A percentile compares a stretch with the other conserved stretches of the same genome.
phyloP scores from a whole-genome alignment of 176 grass and related monocot species.

The Bromus sterilis region DNA sequence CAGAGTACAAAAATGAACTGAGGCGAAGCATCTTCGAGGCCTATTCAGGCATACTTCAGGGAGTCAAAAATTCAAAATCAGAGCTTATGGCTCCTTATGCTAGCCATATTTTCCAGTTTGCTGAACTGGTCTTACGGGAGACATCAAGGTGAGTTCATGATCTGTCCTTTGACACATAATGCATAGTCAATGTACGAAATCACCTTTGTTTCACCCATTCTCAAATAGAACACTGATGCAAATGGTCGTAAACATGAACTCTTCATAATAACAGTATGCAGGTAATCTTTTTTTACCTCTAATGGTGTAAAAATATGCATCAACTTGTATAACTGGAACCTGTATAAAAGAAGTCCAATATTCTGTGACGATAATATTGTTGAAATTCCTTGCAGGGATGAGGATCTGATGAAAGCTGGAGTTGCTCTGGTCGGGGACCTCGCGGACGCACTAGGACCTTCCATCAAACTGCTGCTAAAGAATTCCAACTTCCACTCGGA shows the following conservation, averaged over 20 bases:
- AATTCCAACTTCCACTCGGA: slow-evolving; percentile 46
- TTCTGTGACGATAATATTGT: not conserved
- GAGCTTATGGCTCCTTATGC: slow-evolving; percentile 62
- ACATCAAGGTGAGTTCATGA: slow-evolving; percentile 37
- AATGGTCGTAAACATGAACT: not conserved
- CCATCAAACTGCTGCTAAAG: slow-evolving; percentile 46
- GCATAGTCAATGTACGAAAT: not conserved
- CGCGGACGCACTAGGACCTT: slow-evolving; percentile 45
- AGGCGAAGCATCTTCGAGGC: slow-evolving; percentile 64
- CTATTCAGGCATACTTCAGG: slow-evolving; percentile 68
- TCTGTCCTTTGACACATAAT: not conserved
- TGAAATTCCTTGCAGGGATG: slow-evolving; percentile 34
- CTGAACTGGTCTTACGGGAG: slow-evolving; percentile 49
- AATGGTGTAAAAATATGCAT: not conserved
- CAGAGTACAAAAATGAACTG: slow-evolving; percentile 56
- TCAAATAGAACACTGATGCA: not conserved
- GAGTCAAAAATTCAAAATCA: slow-evolving; percentile 57
- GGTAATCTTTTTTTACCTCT: not conserved
- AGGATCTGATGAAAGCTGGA: slow-evolving; percentile 53
- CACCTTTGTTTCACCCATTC: not conserved
- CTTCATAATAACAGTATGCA: not conserved
- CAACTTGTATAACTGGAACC: not conserved
- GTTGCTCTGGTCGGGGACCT: slow-evolving; percentile 61
- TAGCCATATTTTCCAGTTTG: slow-evolving; percentile 49
- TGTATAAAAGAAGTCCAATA: not conserved